Percentiles rank a stretch among this genome's conserved stretches.
phyloP scores from a whole-genome alignment of 768 basidiomycete genomes.

The Boletales sp. region DNA sequence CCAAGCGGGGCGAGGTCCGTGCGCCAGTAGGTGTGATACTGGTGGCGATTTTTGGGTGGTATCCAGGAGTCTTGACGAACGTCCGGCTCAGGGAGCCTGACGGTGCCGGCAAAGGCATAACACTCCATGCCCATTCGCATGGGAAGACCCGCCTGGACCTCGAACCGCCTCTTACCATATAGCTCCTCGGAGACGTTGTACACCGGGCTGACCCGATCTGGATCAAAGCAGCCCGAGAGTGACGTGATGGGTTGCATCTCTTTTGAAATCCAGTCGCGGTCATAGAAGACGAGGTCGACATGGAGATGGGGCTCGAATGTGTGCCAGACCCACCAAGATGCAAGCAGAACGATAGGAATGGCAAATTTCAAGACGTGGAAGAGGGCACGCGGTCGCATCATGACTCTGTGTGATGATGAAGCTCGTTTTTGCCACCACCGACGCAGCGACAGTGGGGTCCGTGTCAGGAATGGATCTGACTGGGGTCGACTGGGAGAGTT shows the following conservation, averaged over 20 bases:
- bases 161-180: slow-evolving; percentile 60
- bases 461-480: neutral
- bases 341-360: slow-evolving; percentile 32
- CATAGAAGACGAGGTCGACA: slow-evolving; percentile 79
- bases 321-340: slow-evolving; percentile 39
- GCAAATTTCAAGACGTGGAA: slow-evolving; percentile 40
- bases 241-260: slow-evolving; percentile 67
- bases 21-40: slow-evolving; percentile 94
- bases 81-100: slow-evolving; percentile 36
- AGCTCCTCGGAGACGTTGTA: slow-evolving; percentile 69
- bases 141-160: slow-evolving; percentile 77
- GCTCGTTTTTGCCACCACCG: slow-evolving; percentile 9
- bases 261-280: slow-evolving; percentile 64
- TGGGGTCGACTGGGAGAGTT: neutral
- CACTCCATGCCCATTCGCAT: slow-evolving; percentile 84
- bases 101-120: slow-evolving; percentile 86
- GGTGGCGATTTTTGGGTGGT: slow-evolving; percentile 46
- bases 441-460: neutral
- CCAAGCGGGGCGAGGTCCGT: slow-evolving; percentile 78
- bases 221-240: slow-evolving; percentile 73
- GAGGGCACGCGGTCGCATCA: slow-evolving; percentile 32
- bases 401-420: neutral
- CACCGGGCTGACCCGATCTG: slow-evolving; percentile 49
- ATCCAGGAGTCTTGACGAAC: slow-evolving; percentile 11
- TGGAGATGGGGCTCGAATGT: slow-evolving; percentile 69